These are phyloP conservation scores for Sapria himalayana DNA, from an alignment of 345 rosid genomes.

Conservation along the genomic window DNA sequence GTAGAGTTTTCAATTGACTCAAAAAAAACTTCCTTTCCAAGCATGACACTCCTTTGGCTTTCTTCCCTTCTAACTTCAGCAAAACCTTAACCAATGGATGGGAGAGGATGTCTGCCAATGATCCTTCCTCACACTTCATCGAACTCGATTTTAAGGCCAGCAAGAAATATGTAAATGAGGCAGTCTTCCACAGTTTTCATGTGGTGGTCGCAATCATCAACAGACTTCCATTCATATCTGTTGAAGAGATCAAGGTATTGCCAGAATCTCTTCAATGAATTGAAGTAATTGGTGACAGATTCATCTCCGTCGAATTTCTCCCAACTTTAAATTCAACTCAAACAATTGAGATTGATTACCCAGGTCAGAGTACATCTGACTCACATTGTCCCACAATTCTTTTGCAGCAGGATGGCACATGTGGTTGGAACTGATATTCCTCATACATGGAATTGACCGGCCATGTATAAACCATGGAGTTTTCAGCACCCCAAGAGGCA, in stretches of 20 bases:
- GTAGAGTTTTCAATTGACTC: background rate
- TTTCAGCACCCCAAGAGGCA: background rate
- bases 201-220: background rate
- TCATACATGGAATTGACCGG: background rate
- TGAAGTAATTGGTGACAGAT: background rate
- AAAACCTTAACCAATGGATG: background rate
- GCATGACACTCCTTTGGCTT: background rate
- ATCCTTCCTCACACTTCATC: background rate
- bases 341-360: slow-evolving; percentile 3
- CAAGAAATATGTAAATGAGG: background rate
- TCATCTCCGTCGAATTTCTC: background rate
- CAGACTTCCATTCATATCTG: background rate
- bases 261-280: background rate
- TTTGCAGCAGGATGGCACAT: background rate
- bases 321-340: background rate
- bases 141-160: slow-evolving; percentile 1
- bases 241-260: background rate
- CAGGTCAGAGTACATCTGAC: background rate
- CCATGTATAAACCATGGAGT: background rate
- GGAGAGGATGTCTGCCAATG: slow-evolving; percentile 1
- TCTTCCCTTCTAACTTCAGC: background rate
- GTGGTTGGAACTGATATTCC: background rate
- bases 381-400: background rate
- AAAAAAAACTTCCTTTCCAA: background rate
- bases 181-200: background rate